Evolutionary conservation across 139 green algal species (phyloP), one percentile per base, ranked within the genome.

Genomic region (Chlamydomonas eustigma): DNA sequence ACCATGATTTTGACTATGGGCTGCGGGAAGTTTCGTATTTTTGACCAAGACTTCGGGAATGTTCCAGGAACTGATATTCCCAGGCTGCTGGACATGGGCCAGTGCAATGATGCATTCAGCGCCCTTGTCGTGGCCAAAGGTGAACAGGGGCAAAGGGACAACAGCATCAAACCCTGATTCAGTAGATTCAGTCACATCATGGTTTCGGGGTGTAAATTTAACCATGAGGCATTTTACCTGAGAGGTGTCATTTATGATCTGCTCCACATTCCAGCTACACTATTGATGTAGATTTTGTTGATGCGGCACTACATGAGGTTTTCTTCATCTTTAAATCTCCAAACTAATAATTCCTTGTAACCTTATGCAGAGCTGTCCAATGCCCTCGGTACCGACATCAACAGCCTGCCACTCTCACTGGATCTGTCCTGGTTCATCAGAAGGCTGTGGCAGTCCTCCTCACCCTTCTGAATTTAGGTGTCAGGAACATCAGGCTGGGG

Each of bases 401-500:
- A 94, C 81, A 71, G 44, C 34, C 88, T 94, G 81, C 90, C 90
- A 0, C 81, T 94, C 31, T 88, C 81, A 12, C 76, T 94, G 51
- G 81, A 93, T 78, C 74, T 93, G 34, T 88, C 78, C 0, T 92
- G 88, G 88, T 89, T 94, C 89, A 94, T 87, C 90, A 94, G 82
- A 94, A 77, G 50, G 90, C 90, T 1, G 88, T 94, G 34, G 87
- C 89, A 2, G 81, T 94, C 51, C 79, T 94, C 80, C 83, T 92
- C 1, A 90, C 89, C 52, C 81, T 94, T 78, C 82, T 94, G 76
- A 80, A 91, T 75, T 83, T 94, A 39, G 90, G 89, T 65, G 77
- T 94, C 30, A 79, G 80, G 66, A 92, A 93, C 79, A 92, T 94
- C 76, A 71, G 87, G 38, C 82, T 94, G 31, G 90, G 90, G 3